Evolutionary conservation across 1,284 basidiomycete genomes (phyloP).

Genomic region (Apiotrichum mycotoxinovorans): DNA sequence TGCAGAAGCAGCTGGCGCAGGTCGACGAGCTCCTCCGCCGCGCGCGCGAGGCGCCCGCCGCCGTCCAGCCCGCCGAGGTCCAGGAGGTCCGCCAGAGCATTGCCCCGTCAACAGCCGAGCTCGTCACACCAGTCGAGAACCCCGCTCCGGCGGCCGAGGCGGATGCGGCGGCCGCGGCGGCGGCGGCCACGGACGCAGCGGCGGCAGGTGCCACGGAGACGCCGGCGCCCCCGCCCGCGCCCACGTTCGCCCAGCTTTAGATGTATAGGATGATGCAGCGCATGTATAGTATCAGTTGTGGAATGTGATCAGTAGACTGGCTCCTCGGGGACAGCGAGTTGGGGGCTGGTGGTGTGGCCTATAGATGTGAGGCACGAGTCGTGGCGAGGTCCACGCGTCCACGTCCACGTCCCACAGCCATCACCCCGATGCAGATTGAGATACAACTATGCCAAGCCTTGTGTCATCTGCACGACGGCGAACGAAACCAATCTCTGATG

Average conservation of each 20-base stretch:
- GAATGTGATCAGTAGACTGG: no score
- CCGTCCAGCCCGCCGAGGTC: constrained; percentile 9
- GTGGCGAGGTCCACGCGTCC: no score
- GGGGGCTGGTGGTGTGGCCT: no score
- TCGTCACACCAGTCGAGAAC: constrained; percentile 5
- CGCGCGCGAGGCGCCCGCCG: constrained; percentile 24
- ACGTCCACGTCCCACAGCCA: no score
- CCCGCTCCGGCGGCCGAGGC: constrained; percentile 1
- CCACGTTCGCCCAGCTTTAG: constrained; percentile 15
- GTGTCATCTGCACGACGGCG: no score
- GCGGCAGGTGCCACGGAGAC: no score
- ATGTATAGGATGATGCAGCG: neutral
- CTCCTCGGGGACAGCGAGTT: no score
- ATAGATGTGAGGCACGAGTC: no score
- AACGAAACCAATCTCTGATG: no score
- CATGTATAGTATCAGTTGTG: constrained; percentile 8
- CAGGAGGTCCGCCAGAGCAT: constrained; percentile 4
- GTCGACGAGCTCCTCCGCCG: constrained; percentile 42
- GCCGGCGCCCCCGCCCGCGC: neutral
- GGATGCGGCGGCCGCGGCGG: neutral
- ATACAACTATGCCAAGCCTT: no score
- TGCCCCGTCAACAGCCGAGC: constrained; percentile 18
- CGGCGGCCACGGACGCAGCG: neutral
- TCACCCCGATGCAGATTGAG: no score
- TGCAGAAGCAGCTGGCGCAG: constrained; percentile 37